A percentile compares a stretch with the other conserved stretches of the same genome.
Conservation (phyloP, 2,329 filamentous ascomycete genomes). For the Stagonosporopsis chrysanthemi region DNA sequence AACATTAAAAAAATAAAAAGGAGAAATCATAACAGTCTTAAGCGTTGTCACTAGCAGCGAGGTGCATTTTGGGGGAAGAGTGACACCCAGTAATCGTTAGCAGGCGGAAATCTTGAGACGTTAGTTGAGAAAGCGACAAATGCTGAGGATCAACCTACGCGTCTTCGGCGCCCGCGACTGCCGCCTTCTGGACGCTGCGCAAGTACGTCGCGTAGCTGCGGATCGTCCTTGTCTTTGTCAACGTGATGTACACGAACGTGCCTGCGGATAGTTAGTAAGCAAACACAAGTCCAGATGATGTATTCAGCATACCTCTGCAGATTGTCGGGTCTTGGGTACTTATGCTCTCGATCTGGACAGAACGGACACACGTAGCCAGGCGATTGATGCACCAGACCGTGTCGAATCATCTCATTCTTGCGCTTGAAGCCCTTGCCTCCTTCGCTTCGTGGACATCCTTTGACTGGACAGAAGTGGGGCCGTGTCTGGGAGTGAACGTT, state of each 20-base stretch:
- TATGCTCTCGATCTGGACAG: constrained; percentile 91
- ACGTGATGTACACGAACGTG: constrained; percentile 92
- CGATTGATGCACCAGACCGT: constrained; percentile 89
- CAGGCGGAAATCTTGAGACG: constrained; percentile 11
- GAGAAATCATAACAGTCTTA: not conserved
- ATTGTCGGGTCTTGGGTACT: constrained; percentile 94
- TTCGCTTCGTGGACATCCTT: constrained; percentile 64
- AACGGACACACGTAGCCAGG: constrained; percentile 97
- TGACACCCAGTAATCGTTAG: not conserved
- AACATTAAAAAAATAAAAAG: not conserved
- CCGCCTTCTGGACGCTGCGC: constrained; percentile 85
- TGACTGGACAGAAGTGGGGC: constrained; percentile 69
- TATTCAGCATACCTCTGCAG: constrained; percentile 75
- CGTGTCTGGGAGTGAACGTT: constrained; percentile 70
- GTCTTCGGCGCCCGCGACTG: constrained; percentile 77
- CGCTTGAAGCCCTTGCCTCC: constrained; percentile 73
- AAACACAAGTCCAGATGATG: not conserved
- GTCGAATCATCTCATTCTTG: constrained; percentile 75
- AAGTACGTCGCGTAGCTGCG: constrained; percentile 79
- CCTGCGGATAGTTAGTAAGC: constrained; percentile 55
- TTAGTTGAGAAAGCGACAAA: not conserved
- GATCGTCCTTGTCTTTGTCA: constrained; percentile 89
- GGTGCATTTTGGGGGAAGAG: not conserved
- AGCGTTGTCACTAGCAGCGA: not conserved
- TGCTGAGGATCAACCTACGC: constrained; percentile 51